Base-by-base conservation (phyloP, 805 yeast genomes). In the Wickerhamomyces subpelliculosus region DNA sequence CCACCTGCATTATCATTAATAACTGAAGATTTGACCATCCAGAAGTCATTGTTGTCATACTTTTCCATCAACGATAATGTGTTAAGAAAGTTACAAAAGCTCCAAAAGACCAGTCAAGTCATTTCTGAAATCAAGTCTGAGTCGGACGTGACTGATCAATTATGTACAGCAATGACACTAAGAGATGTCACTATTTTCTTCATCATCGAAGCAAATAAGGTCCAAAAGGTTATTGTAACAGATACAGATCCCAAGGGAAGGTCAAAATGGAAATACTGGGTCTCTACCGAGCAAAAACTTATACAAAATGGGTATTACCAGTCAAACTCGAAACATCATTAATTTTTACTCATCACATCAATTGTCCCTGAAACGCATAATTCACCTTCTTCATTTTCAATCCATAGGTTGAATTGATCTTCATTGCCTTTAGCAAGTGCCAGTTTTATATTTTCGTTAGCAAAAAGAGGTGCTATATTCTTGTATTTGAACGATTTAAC, bases 241-340 rank as follows among this genome's bases (percentile, higher is more conserved):
- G 83, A 77, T 51, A 62, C 73, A 32, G 83, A 77, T 47, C 63
- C 73, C 34, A 77, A 77, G 51, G 68, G 73, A 3, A 58, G 51
- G 12, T 42, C 55, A 19, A 75, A 72, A 41, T 67, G 65, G 58
- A 46, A 53, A 20, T 71, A 73, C 46, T 76, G 83, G 83, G 41
- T 51, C 6, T 52, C 54, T 9, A 65, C 68, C 7, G 76, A 73
- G 38, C 37, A 49, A 12, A 43, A 54, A 26, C 48, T 69, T 24
- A 13, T 27, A 16, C 19, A 18, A 6, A 14, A 18, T 3, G 35
- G 27, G 3, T 27, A 24, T 4, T 54, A 58, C 42, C 56, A 65
- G 62, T 52, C 10, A 48, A n/a, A n/a, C n/a, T n/a, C n/a, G n/a
- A 41, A 44, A 25, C 14, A 9, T 14, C 18, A 34, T 17, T 27